Percentiles rank a stretch among this genome's conserved stretches.
These are phyloP conservation scores for Aspergillus sparsus DNA, from an alignment of 495 filamentous ascomycete species.

Conservation along the genomic window DNA sequence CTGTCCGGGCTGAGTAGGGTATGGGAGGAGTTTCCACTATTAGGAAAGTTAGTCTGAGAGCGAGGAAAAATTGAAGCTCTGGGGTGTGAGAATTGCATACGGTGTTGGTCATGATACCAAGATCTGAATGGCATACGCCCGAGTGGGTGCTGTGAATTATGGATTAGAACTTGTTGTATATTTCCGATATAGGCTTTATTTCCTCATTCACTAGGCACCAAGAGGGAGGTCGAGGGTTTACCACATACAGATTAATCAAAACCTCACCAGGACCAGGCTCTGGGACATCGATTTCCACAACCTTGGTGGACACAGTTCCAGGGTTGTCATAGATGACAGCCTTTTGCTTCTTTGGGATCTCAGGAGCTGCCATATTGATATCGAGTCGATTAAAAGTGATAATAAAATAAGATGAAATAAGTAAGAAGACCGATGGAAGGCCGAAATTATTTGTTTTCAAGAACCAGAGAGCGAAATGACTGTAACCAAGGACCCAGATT, in stretches of 20 bases:
- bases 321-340: slow-evolving; percentile 70
- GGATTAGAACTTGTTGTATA: slow-evolving; percentile 19
- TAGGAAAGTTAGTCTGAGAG: not conserved
- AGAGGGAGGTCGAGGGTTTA: not conserved
- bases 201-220: not conserved
- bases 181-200: not conserved
- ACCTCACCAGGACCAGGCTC: slow-evolving; percentile 65
- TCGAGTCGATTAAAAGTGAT: not conserved
- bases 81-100: slow-evolving; percentile 25
- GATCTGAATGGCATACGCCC: slow-evolving; percentile 71
- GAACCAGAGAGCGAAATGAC: not conserved
- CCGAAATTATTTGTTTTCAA: not conserved
- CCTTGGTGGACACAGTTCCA: slow-evolving; percentile 65
- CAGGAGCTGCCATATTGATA: slow-evolving; percentile 19
- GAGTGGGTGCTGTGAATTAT: slow-evolving; percentile 56
- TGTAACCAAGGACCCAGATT: not conserved
- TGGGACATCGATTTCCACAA: slow-evolving; percentile 66
- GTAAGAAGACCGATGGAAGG: not conserved
- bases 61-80: not conserved
- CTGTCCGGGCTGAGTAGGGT: slow-evolving; percentile 64
- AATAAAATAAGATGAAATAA: not conserved
- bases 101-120: slow-evolving; percentile 60
- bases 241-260: slow-evolving; percentile 61
- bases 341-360: slow-evolving; percentile 65
- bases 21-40: slow-evolving; percentile 58